phyloP scores from a whole-genome alignment of 2,329 filamentous ascomycete genomes.

The Sphaerulina vaccinii region DNA sequence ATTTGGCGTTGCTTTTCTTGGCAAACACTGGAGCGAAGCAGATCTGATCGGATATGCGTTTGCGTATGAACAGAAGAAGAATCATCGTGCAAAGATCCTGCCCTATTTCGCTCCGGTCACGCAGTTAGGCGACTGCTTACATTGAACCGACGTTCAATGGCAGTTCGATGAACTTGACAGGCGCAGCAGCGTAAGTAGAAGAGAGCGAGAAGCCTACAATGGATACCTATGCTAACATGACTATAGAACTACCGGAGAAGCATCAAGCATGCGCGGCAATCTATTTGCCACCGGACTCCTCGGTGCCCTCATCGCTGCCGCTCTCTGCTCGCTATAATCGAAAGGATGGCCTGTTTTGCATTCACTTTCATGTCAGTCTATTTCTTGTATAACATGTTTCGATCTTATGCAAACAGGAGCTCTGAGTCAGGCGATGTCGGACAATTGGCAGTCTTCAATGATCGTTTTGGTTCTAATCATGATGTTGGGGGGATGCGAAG shows the following conservation, averaged over 20 bases:
- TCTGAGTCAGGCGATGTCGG: too few relatives aligned
- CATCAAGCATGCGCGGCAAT: too few relatives aligned
- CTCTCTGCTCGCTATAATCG: not conserved
- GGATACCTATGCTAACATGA: not conserved
- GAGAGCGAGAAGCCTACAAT: not conserved
- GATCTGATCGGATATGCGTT: conserved; percentile 9
- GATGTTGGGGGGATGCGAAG: too few relatives aligned
- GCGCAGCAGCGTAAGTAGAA: not conserved
- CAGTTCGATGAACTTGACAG: not conserved
- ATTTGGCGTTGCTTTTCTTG: conserved; percentile 11
- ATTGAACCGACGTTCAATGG: not conserved
- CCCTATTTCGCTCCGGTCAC: conserved; percentile 1
- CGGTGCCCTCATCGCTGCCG: not conserved
- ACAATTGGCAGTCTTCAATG: too few relatives aligned
- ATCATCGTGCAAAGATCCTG: not conserved
- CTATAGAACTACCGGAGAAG: too few relatives aligned
- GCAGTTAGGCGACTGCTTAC: not conserved
- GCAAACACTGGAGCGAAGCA: conserved; percentile 6
- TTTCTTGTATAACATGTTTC: not conserved
- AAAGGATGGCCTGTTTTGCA: not conserved
- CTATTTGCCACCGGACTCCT: not conserved
- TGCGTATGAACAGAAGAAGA: conserved; percentile 13
- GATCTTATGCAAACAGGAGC: not conserved
- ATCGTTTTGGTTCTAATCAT: too few relatives aligned
- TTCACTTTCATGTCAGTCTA: not conserved